These are phyloP conservation scores for Diaporthe longicolla DNA, from an alignment of 2,329 filamentous ascomycete species.

Conservation along the genomic window DNA sequence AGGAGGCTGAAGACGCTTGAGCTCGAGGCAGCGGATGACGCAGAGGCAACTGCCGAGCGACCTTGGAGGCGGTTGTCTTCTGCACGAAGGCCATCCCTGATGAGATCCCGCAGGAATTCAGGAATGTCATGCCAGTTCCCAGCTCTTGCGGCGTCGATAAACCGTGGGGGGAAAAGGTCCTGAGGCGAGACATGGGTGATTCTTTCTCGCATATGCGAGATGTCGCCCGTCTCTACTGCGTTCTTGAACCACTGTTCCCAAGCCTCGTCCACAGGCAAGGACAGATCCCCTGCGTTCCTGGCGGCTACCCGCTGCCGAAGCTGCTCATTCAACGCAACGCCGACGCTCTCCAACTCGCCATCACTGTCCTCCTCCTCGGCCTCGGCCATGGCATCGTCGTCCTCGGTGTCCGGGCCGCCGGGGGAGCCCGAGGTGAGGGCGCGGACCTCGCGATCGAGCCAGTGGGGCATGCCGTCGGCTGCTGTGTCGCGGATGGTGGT, in stretches of 20 bases:
- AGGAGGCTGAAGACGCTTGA: conserved; percentile 35
- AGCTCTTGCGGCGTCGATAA: conserved; percentile 68
- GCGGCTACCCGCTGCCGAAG: conserved; percentile 74
- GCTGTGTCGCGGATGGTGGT: conserved; percentile 80
- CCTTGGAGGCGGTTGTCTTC: conserved; percentile 49
- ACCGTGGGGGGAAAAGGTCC: conserved; percentile 62
- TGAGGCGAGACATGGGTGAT: conserved; percentile 49
- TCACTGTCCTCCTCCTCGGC: conserved; percentile 64
- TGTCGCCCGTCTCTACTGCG: conserved; percentile 73
- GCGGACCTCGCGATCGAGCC: conserved; percentile 64
- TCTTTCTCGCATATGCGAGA: conserved; percentile 54
- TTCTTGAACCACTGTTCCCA: conserved; percentile 84
- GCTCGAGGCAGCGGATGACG: conserved; percentile 41
- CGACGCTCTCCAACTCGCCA: conserved; percentile 70
- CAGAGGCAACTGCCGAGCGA: conserved; percentile 40
- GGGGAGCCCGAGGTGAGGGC: conserved; percentile 38
- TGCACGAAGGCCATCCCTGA: conserved; percentile 62
- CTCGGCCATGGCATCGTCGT: conserved; percentile 34
- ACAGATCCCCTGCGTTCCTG: conserved; percentile 71
- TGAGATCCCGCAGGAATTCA: conserved; percentile 66
- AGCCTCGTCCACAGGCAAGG: conserved; percentile 75
- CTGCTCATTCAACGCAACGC: conserved; percentile 74
- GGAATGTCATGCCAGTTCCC: conserved; percentile 72
- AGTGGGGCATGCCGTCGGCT: conserved; percentile 75
- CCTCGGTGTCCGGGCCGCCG: conserved; percentile 25